Evolutionary conservation across 2,329 filamentous ascomycete species (phyloP).

Genomic region (Hawksworthiomyces lignivorus): DNA sequence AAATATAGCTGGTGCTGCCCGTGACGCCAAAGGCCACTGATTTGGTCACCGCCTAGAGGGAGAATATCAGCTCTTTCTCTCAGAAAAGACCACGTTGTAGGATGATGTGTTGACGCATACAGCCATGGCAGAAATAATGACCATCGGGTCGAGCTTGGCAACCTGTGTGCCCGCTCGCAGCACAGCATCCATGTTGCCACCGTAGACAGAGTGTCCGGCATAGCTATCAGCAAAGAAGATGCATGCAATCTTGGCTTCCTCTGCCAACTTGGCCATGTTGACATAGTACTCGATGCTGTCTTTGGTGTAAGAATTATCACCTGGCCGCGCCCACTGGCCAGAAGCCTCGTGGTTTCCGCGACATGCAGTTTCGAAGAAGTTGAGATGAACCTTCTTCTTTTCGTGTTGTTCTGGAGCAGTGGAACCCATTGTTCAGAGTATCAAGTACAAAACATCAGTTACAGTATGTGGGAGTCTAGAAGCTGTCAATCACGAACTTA

Average conservation of each 20-base stretch:
- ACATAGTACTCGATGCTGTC: conserved; percentile 8
- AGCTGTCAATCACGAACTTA: no score
- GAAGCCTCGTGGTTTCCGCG: conserved; percentile 1
- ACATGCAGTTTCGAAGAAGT: conserved; percentile 6
- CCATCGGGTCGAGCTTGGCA: conserved; percentile 4
- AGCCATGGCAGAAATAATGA: conserved; percentile 14
- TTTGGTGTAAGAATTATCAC: conserved; percentile 6
- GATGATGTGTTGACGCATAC: no score
- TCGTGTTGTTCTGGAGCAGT: neutral
- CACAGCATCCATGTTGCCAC: conserved; percentile 2
- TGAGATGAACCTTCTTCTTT: conserved; percentile 20
- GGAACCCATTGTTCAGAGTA: no score
- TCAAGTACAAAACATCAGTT: no score
- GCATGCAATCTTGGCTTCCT: conserved; percentile 6
- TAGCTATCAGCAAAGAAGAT: conserved; percentile 12
- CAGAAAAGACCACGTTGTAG: no score
- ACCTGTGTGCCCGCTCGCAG: neutral
- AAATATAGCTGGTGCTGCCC: conserved; percentile 10
- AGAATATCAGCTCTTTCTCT: no score
- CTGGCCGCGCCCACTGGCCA: conserved; percentile 7
- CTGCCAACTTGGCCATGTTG: conserved; percentile 8
- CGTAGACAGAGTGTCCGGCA: conserved; percentile 3
- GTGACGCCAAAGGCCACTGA: conserved; percentile 14
- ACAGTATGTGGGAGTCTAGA: no score
- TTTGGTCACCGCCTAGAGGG: conserved; percentile 13